These are phyloP conservation scores for Penicillium atrosanguineum DNA, from an alignment of 495 filamentous ascomycete species.

Conservation along the genomic window DNA sequence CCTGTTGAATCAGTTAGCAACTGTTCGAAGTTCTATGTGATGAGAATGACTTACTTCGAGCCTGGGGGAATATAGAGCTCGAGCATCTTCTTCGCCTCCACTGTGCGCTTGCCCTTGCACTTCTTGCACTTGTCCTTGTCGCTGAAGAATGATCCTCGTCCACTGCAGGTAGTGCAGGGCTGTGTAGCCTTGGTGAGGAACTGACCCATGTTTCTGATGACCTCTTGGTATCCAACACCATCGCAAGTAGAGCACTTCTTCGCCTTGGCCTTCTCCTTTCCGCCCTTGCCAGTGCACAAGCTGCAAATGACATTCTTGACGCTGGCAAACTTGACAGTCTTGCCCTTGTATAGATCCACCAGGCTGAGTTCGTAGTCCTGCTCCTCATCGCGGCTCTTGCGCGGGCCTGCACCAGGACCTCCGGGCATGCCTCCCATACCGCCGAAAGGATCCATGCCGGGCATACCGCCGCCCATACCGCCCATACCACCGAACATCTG, in stretches of 20 bases:
- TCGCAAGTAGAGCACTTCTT: conserved; percentile 81
- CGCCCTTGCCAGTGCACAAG: conserved; percentile 83
- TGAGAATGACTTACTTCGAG: conserved; percentile 49
- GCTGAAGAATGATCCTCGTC: conserved; percentile 77
- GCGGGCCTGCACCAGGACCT: conserved; percentile 49
- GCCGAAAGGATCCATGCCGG: conserved; percentile 42
- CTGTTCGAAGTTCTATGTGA: not conserved
- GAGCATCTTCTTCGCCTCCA: conserved; percentile 82
- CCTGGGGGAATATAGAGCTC: conserved; percentile 96
- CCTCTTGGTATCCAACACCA: conserved; percentile 69
- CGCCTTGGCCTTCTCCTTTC: conserved; percentile 86
- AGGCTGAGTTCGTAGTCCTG: conserved; percentile 86
- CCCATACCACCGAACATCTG: conserved; percentile 84
- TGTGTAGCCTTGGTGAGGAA: conserved; percentile 74
- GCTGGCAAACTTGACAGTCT: conserved; percentile 92
- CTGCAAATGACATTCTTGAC: conserved; percentile 89
- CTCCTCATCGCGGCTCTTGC: conserved; percentile 78
- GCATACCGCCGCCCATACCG: conserved; percentile 57
- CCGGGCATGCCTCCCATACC: conserved; percentile 48
- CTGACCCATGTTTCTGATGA: conserved; percentile 73
- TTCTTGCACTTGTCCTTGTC: conserved; percentile 98
- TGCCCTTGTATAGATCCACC: conserved; percentile 96
- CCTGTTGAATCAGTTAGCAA: conserved; percentile 32
- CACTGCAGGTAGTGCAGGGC: conserved; percentile 74
- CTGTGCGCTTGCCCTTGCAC: conserved; percentile 86